Base-by-base conservation (phyloP, 306 rosid genomes). In the Rosa lucieae region DNA sequence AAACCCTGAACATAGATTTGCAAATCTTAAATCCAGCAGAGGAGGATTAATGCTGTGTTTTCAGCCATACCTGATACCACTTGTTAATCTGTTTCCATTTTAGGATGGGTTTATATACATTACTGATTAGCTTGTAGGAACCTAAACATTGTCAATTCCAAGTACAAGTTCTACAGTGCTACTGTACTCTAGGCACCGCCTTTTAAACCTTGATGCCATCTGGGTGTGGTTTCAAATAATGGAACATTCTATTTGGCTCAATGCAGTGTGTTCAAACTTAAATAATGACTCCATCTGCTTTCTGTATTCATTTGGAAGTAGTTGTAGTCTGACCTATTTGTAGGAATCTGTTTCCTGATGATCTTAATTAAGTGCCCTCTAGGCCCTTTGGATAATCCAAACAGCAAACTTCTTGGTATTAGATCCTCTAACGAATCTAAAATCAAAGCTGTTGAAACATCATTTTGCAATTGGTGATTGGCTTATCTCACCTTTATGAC, bases 1-100 rank as follows among this genome's bases (percentile, higher is more conserved):
- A 75, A 81, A 39, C 65, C 43, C 74, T 80, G 58, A 81, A 26
- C 58, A 69, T 39, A 67, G 79, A 61, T 52, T 78, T 68, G 78
- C 73, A 81, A 76, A 68, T 61, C 63, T 40, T n/a, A 37, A 70
- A 62, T 40, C 78, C 63, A 52, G 56, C 47, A 49, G 55, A 40
- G 65, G 67, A 26, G 42, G 65, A 46, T 62, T 21, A 13, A 23
- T 56, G n/a, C 51, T 56, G 49, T 4, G 0, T 39, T 56, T 39
- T 56, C 44, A 21, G 14, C 49, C 7, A 11, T n/a, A 72, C 76
- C 62, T 8, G 18, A 52, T 52, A 20, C 10, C 66, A 10, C 26
- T 10, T 5, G 58, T 35, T 53, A 55, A 53, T 44, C n/a, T 18
- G 18, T 67, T 59, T n/a, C 47, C 74, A 12, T 63, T 11, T 49